These are phyloP conservation scores for Chytriomyces hyalinus DNA, from an alignment of 192 early-diverging fungal species.

Conservation along the genomic window DNA sequence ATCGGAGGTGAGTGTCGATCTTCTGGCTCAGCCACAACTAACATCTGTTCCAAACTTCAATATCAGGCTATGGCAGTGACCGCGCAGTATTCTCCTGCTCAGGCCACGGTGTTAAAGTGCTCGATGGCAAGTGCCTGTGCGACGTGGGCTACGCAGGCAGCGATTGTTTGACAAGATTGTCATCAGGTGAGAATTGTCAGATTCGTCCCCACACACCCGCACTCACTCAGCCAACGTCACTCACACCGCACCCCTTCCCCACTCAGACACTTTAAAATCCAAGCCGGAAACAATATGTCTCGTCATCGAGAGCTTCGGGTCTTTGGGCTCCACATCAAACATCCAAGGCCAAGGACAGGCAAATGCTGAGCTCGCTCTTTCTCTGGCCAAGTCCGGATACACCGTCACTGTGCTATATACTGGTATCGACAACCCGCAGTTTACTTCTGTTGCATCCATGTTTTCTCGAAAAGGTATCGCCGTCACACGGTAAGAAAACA, in stretches of 20 bases:
- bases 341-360: constrained; percentile 18
- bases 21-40: neutral
- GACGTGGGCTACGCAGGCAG: constrained; percentile 40
- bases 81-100: constrained; percentile 32
- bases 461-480: constrained; percentile 30
- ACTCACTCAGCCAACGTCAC: too few relatives aligned
- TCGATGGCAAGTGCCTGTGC: constrained; percentile 39
- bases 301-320: constrained; percentile 41
- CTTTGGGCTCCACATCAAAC: constrained; percentile 18
- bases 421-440: constrained; percentile 35
- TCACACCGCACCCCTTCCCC: constrained; percentile 15
- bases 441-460: constrained; percentile 3
- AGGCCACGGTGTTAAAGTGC: constrained; percentile 38
- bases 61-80: constrained; percentile 34
- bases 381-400: constrained; percentile 28
- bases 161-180: constrained; percentile 28
- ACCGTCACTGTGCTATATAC: constrained; percentile 39
- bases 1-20: constrained; percentile 19
- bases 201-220: neutral
- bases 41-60: neutral
- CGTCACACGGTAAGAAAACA: constrained; percentile 31
- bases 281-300: constrained; percentile 35
- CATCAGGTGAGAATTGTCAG: constrained; percentile 2
- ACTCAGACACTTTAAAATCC: neutral
- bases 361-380: constrained; percentile 30